A percentile compares a stretch with the other conserved stretches of the same genome.
Conservation (phyloP, 805 yeast genomes). For the Saccharomycopsis olivae region DNA sequence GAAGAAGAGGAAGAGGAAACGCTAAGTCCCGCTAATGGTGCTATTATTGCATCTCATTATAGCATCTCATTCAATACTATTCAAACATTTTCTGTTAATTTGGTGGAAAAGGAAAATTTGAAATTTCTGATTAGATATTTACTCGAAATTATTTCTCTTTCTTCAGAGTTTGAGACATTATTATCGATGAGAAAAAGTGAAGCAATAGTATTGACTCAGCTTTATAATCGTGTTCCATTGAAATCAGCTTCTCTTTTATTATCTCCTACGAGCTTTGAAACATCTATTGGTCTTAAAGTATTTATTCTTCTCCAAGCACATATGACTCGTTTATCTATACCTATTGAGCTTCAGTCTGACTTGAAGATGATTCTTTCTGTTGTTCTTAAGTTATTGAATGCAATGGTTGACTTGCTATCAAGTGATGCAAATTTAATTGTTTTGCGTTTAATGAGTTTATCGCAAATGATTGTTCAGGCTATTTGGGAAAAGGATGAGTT, state of each 20-base stretch:
- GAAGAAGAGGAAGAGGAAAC: conserved; percentile 30
- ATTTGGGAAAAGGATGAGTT: conserved; percentile 75
- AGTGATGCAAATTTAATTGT: conserved; percentile 76
- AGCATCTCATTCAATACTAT: conserved; percentile 56
- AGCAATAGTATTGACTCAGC: conserved; percentile 31
- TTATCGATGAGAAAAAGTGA: conserved; percentile 59
- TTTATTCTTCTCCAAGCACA: conserved; percentile 75
- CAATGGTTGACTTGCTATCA: conserved; percentile 65
- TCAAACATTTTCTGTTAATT: conserved; percentile 36
- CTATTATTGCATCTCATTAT: conserved; percentile 68
- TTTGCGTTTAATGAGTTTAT: conserved; percentile 71
- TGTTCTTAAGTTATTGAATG: conserved; percentile 44
- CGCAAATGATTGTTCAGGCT: conserved; percentile 83
- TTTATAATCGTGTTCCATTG: conserved; percentile 56
- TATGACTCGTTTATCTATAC: conserved; percentile 52
- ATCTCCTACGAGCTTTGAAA: conserved; percentile 18
- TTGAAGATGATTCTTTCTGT: conserved; percentile 39
- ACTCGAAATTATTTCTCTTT: conserved; percentile 53
- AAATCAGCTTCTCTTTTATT: conserved; percentile 28
- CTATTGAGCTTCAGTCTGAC: conserved; percentile 53
- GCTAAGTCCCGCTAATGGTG: conserved; percentile 55
- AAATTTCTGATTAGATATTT: conserved; percentile 51
- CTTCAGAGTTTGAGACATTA: conserved; percentile 57
- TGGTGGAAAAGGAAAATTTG: conserved; percentile 33
- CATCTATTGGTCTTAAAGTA: conserved; percentile 28